Evolutionary conservation across 2,329 filamentous ascomycete genomes (phyloP), one percentile per base, ranked within the genome.

Genomic region (Exophiala bonariae): DNA sequence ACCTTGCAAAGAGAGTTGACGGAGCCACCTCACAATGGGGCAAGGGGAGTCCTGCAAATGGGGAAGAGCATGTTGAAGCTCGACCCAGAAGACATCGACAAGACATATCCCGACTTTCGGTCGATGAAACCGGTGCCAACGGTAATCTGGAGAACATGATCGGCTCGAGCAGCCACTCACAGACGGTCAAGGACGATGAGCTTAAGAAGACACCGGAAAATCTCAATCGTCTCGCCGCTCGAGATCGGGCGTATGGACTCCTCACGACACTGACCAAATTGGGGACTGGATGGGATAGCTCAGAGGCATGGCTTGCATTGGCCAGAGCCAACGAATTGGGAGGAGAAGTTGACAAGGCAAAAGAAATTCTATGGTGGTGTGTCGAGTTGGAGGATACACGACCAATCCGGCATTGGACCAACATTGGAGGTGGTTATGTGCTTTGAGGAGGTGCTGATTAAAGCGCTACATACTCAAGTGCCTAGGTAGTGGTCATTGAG

Each of bases 321-420:
- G 88, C 90, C 1, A 78, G 89, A 54, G 90, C 89, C 8, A 88
- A 96, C 62, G 93, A 99, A 67, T 82, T 90, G 63, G 87, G 88
- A 47, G 87, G 86, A 0, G 88, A 96, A 71, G 69, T 82, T 2
- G 87, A 93, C 30, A 95, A 92, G 73, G 87, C 93, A 11, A 95
- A 91, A 71, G 87, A 93, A 59, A 89, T 91, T 36, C 77, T 97
- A 5, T 97, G 93, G 93, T 97, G 92, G 90, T 95, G 91, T 60
- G 87, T 99, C 10, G 90, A 96, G 68, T 75, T 99, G 22, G 93
- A 97, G 65, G 92, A 99, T 64, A 83, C 82, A 6, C 82, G 81
- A 55, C 89, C 86, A 0, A 79, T 96, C 38, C 81, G 93, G 47
- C 79, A 81, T 49, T 97, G 92, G 93, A 78, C 75, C n/a, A 83